Base-by-base conservation (phyloP, 306 rosid species). In the Vigna reflexopilosa region DNA sequence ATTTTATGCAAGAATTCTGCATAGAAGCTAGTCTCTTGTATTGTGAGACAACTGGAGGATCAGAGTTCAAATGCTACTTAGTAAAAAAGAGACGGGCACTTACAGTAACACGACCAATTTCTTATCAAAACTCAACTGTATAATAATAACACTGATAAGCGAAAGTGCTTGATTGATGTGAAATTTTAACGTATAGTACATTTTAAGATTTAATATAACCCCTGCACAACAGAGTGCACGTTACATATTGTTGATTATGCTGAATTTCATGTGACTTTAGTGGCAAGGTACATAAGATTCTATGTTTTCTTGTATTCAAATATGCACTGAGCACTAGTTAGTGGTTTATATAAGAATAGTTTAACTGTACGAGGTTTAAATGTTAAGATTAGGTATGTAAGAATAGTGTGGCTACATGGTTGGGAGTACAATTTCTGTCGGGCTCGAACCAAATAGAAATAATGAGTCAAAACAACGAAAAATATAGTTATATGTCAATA, bases 321-420 rank as follows among this genome's bases (percentile, higher is more conserved):
- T 59, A 26, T 70, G 70, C 68, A 20, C 49, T 58, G 34, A 50
- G 72, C 49, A 44, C 67, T 77, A 68, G 82, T 76, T 73, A 66
- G 75, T 67, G 42, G 67, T 85, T 81, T 79, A 79, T 81, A n/a
- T 26, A 81, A 9, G 78, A 14, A 42, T 14, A 54, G 20, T 42
- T 13, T 14, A 68, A 47, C 15, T 8, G 88, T 88, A 85, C 86
- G 81, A 90, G 90, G 89, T 83, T 88, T 81, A 73, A 15, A 62
- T 62, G 56, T 70, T 49, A 15, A 4, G 55, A 74, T 45, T 32
- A 61, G 52, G 65, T 19, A 73, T 15, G 81, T 59, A 70, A 44
- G 58, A 50, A 36, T 52, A 20, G 20, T 47, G 8, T 30, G 69
- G 79, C 65, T 73, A 50, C 57, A 38, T 54, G 63, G 34, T 70